A percentile compares a stretch with the other conserved stretches of the same genome.
Conservation (phyloP, 208 protist species). For the Phytomonas francai region DNA sequence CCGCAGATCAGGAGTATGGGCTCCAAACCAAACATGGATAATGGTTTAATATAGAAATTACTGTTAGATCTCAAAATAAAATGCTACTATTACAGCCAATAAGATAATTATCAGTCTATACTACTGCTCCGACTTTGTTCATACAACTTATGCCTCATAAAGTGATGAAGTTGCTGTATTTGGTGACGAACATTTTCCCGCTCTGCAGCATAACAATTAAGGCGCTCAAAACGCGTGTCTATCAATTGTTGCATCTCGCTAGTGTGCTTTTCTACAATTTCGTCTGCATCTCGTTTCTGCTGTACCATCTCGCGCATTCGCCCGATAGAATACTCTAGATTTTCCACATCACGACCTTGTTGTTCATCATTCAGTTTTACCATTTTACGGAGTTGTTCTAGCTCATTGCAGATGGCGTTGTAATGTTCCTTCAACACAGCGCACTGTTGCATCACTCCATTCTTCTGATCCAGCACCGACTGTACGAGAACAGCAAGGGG, state of each 20-base stretch:
- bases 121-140: constrained; percentile 9
- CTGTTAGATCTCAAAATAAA: constrained; percentile 1
- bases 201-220: constrained; percentile 24
- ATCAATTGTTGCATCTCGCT: constrained; percentile 34
- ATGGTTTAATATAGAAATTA: constrained; percentile 6
- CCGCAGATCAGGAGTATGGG: constrained; percentile 8
- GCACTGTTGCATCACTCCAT: neutral
- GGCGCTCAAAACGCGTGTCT: constrained; percentile 26
- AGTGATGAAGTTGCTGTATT: constrained; percentile 24
- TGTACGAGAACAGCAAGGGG: neutral
- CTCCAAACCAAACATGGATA: constrained; percentile 10
- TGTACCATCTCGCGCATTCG: constrained; percentile 47
- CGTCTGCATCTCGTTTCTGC: constrained; percentile 44
- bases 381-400: neutral
- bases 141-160: constrained; percentile 23
- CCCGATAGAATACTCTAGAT: constrained; percentile 13
- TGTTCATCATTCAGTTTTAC: constrained; percentile 4
- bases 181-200: constrained; percentile 25
- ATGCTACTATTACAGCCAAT: neutral
- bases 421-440: neutral
- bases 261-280: constrained; percentile 37
- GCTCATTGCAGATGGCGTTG: neutral
- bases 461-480: constrained; percentile 5
- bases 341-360: neutral
- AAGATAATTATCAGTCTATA: neutral